A percentile compares a stretch with the other conserved stretches of the same genome.
These are phyloP conservation scores for Symbiodinium pilosum DNA, from an alignment of 73 alveolate genomes.

Conservation along the genomic window DNA sequence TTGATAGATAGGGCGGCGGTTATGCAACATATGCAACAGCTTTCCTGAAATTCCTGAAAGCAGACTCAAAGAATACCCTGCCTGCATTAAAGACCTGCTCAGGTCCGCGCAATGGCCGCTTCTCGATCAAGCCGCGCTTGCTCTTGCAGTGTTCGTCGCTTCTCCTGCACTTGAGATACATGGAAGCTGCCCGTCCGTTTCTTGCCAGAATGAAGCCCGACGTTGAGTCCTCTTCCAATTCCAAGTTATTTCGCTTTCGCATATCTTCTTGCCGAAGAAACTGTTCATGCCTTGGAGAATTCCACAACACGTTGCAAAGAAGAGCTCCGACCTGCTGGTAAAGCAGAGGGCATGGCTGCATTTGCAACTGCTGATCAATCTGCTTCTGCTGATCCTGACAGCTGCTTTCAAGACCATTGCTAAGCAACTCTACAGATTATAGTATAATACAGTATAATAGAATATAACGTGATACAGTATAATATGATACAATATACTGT, in stretches of 20 bases:
- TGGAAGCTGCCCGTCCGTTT: not conserved
- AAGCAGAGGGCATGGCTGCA: conserved; percentile 41
- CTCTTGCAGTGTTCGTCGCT: conserved; percentile 76
- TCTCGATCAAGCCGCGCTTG: conserved; percentile 91
- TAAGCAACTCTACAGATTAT: no score
- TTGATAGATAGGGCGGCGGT: not conserved
- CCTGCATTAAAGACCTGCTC: not conserved
- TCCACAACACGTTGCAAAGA: not conserved
- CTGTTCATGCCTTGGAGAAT: conserved; percentile 52
- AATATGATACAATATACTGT: no score
- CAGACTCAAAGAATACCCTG: not conserved
- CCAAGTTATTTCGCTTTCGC: conserved; percentile 69
- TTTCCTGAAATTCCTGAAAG: no score
- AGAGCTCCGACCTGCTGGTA: not conserved
- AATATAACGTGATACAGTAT: no score
- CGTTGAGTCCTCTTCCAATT: conserved; percentile 50
- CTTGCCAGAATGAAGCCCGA: no score
- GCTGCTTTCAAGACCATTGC: no score
- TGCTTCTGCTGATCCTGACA: conserved; percentile 89
- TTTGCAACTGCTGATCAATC: conserved; percentile 90
- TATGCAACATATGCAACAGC: no score
- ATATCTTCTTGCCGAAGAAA: conserved; percentile 83
- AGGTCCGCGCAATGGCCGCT: conserved; percentile 38
- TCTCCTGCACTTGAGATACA: conserved; percentile 35
- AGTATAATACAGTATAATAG: no score